These are phyloP conservation scores for Aristolochia californica DNA, from an alignment of 164 flowering plant genomes.

Conservation along the genomic window DNA sequence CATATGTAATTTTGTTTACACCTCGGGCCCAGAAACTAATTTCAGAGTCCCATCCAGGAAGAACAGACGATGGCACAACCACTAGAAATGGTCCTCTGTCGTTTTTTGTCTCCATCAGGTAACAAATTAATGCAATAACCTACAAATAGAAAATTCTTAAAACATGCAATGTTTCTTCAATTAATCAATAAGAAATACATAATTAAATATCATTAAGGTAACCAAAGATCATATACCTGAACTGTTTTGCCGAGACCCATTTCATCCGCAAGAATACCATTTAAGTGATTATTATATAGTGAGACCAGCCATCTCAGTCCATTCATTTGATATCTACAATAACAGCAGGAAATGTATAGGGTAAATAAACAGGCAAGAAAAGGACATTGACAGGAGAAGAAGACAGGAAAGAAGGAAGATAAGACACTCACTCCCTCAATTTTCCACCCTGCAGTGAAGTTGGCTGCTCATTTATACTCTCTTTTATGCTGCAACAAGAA, in stretches of 20 bases:
- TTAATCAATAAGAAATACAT: too few species aligned
- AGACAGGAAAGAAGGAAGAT: background rate
- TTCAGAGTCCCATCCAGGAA: conserved; percentile 91
- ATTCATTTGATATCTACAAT: conserved; percentile 89
- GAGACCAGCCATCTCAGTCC: conserved; percentile 96
- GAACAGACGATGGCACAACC: conserved; percentile 94
- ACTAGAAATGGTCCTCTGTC: conserved; percentile 96
- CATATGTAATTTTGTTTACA: conserved; percentile 72
- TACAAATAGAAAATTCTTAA: conserved; percentile 18
- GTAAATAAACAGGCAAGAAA: background rate
- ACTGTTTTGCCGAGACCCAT: conserved; percentile 99
- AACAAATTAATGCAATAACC: conserved; percentile 89
- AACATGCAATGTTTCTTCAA: background rate
- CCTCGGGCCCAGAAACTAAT: conserved; percentile 85
- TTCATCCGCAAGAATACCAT: conserved; percentile 99
- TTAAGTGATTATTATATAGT: conserved; percentile 85
- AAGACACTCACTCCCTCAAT: conserved; percentile 77
- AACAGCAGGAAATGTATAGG: background rate
- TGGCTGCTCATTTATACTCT: conserved; percentile 83
- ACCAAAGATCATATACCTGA: conserved; percentile 41
- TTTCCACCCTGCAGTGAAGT: conserved; percentile 70
- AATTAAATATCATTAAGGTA: too few species aligned
- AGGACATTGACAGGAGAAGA: background rate
- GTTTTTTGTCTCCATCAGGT: conserved; percentile 88
- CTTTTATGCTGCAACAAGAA: conserved; percentile 67